These are phyloP conservation scores for Elsinoe necatrix DNA, from an alignment of 2,329 filamentous ascomycete species.

Conservation along the genomic window DNA sequence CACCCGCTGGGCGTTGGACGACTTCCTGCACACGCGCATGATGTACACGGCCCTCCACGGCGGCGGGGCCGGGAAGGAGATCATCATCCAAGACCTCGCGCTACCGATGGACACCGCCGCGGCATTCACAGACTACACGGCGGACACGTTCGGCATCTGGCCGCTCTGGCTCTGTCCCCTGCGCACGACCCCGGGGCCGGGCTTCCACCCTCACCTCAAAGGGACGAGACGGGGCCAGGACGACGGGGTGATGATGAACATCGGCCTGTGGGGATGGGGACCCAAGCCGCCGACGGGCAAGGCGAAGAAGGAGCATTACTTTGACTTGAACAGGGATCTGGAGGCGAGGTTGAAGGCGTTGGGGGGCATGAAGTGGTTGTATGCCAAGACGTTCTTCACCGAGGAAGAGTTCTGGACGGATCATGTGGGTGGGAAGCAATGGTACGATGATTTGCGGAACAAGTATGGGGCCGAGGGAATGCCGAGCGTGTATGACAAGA, in stretches of 20 bases:
- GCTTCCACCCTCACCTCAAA: constrained; percentile 28
- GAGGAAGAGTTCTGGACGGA: constrained; percentile 62
- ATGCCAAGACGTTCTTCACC: constrained; percentile 60
- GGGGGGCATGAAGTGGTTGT: constrained; percentile 61
- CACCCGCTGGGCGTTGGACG: constrained; percentile 54
- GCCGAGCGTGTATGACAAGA: constrained; percentile 60
- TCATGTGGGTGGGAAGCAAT: constrained; percentile 29
- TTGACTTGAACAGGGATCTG: constrained; percentile 50
- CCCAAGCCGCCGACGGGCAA: constrained; percentile 21
- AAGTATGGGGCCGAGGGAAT: constrained; percentile 53
- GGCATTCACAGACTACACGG: constrained; percentile 37
- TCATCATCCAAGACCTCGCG: constrained; percentile 57
- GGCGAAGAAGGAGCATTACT: constrained; percentile 33
- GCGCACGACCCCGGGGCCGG: constrained; percentile 20
- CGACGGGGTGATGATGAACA: constrained; percentile 44
- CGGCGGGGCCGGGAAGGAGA: constrained; percentile 50
- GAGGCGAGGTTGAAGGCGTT: constrained; percentile 52
- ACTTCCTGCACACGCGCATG: constrained; percentile 54
- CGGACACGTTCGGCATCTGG: constrained; percentile 35
- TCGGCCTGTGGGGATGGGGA: constrained; percentile 54
- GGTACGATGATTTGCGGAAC: constrained; percentile 50
- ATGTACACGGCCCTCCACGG: constrained; percentile 59
- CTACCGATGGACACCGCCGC: constrained; percentile 37
- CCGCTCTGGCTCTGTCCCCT: constrained; percentile 44
- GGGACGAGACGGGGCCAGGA: constrained; percentile 16